Evolutionary conservation across 2,329 filamentous ascomycete species (phyloP).

Genomic region (Nigrospora osmanthi): DNA sequence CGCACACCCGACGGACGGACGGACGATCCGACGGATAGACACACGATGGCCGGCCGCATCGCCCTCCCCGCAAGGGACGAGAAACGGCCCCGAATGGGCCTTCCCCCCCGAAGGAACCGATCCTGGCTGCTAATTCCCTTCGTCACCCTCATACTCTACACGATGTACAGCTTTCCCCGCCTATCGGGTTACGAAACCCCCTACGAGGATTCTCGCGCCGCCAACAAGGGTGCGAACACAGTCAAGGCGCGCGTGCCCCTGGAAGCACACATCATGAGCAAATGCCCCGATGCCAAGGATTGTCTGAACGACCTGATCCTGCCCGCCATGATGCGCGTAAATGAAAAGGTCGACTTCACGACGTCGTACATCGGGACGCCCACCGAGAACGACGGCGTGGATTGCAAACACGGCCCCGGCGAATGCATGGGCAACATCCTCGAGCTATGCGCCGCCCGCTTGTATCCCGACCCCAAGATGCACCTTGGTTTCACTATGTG

Average conservation of each 20-base stretch:
- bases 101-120: conserved; percentile 16
- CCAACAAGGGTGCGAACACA: conserved; percentile 3
- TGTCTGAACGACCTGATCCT: conserved; percentile 76
- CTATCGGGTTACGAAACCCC: no score
- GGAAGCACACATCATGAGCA: conserved; percentile 94
- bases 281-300: conserved; percentile 86
- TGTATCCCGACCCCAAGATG: conserved; percentile 79
- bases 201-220: conserved; percentile 5
- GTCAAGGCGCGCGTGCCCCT: conserved; percentile 54
- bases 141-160: conserved; percentile 13
- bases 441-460: conserved; percentile 77
- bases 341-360: conserved; percentile 82
- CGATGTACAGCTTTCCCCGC: conserved; percentile 8
- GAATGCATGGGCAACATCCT: conserved; percentile 94
- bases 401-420: conserved; percentile 79
- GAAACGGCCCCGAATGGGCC: conserved; percentile 14
- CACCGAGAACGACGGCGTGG: conserved; percentile 72
- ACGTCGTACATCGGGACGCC: conserved; percentile 83
- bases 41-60: conserved; percentile 18
- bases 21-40: background rate
- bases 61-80: conserved; percentile 21
- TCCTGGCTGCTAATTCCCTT: conserved; percentile 12
- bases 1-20: no score
- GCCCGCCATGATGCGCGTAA: conserved; percentile 75
- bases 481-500: conserved; percentile 94